Base-by-base conservation (phyloP, 2,329 filamentous ascomycete species). In the Ophiostoma sp. region DNA sequence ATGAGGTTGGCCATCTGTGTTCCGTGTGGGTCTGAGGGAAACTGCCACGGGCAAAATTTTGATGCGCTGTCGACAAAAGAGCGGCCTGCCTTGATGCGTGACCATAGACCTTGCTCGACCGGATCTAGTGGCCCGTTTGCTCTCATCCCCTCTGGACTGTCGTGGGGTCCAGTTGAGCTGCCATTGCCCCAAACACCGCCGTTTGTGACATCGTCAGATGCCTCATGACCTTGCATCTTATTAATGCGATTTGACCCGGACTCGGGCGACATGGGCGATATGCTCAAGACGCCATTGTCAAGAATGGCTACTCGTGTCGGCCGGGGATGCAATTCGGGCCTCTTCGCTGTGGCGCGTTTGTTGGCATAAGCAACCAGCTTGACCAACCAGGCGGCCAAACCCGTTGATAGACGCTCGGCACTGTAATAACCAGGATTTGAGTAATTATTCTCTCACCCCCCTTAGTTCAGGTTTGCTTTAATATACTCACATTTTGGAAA, bases 1-100 rank as follows among this genome's bases (percentile, higher is more conserved):
- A 52, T 52, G 8, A 52, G 22, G 12, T 52, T 52, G n/a, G 50
- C 50, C 50, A 52, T 63, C 6, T 63, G 59, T 17, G 59, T 63
- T 17, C 59, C 59, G 17, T 63, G 59, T 31, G 55, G 55, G 15
- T 57, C 9, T 1, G 55, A 57, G 1, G 55, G 55, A 5, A 57
- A 57, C 25, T 57, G 55, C 55, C 55, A 57, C 55, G 55, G 55
- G 59, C 59, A 63, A 17, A 63, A 63, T 33, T 63, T 63, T 31
- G 59, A 63, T 17, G 19, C 39, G 59, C 59, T 63, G 31, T 63
- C 59, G 28, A 63, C 59, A 63, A 63, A 63, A 1, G 59, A 63
- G 28, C 59, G 59, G 1, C 59, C 59, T 31, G 59, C 59, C 31
- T 33, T 36, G 59, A 63, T 63, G 59, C 59, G 59, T 33, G 59